Percentiles rank a stretch among this genome's conserved stretches.
phyloP scores from a whole-genome alignment of 176 grass and related monocot genomes.

The Rhynchospora pubera region DNA sequence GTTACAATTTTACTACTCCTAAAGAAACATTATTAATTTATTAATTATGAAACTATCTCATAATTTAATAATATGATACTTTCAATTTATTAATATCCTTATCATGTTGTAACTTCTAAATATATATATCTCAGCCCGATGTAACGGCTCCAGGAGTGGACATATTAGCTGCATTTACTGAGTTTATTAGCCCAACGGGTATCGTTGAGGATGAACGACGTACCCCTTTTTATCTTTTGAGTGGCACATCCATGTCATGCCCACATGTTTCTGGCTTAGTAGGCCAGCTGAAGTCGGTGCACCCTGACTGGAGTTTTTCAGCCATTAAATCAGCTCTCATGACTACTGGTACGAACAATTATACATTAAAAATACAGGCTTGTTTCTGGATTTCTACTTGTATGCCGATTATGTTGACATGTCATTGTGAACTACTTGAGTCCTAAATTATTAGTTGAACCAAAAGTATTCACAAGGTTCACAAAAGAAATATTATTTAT shows the following conservation, averaged over 20 bases:
- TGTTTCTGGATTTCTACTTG: background rate
- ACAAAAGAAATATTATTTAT: too few relatives aligned
- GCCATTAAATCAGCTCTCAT: slow-evolving; percentile 62
- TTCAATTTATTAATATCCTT: background rate
- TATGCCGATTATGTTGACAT: background rate
- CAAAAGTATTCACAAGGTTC: too few relatives aligned
- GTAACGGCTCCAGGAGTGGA: slow-evolving; percentile 52
- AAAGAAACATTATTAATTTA: background rate
- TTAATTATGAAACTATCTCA: background rate
- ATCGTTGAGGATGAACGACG: slow-evolving; percentile 12
- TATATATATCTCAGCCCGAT: slow-evolving; percentile 34
- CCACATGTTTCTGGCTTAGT: slow-evolving; percentile 55
- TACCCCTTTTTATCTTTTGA: slow-evolving; percentile 52
- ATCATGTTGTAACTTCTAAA: background rate
- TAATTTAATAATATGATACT: background rate
- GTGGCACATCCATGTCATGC: slow-evolving; percentile 73
- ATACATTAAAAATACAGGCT: background rate
- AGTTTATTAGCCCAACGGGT: slow-evolving; percentile 34
- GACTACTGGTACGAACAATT: slow-evolving; percentile 41
- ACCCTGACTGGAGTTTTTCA: slow-evolving; percentile 55
- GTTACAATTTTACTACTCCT: background rate
- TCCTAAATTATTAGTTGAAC: too few relatives aligned
- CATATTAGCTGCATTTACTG: slow-evolving; percentile 58
- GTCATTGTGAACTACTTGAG: too few relatives aligned
- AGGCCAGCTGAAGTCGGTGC: slow-evolving; percentile 40